Conservation (phyloP, 768 basidiomycete genomes). For the Tylopilus sp. region DNA sequence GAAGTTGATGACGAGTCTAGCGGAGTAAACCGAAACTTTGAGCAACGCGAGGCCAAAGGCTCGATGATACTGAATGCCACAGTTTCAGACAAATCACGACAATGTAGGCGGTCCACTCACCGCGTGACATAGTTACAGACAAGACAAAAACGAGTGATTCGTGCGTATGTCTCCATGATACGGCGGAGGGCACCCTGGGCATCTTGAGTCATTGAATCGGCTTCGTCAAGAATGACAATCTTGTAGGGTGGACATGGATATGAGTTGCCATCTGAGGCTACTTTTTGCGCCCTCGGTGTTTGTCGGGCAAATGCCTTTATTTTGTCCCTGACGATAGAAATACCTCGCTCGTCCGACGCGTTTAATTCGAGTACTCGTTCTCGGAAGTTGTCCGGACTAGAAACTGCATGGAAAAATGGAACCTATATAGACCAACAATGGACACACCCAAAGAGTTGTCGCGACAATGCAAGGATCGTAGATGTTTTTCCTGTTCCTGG, state of each 20-base stretch:
- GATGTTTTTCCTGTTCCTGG: slow-evolving; percentile 99
- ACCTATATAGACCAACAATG: neutral
- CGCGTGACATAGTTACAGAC: slow-evolving; percentile 99
- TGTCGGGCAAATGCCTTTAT: slow-evolving; percentile 97
- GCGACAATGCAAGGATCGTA: slow-evolving; percentile 89
- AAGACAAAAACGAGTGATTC: slow-evolving; percentile 95
- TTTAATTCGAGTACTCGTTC: slow-evolving; percentile 95
- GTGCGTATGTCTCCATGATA: slow-evolving; percentile 99
- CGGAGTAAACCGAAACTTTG: slow-evolving; percentile 97
- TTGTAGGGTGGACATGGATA: slow-evolving; percentile 99
- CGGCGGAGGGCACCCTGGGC: slow-evolving; percentile 94
- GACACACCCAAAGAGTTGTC: slow-evolving; percentile 90
- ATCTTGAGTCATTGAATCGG: slow-evolving; percentile 99
- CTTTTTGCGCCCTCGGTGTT: slow-evolving; percentile 75
- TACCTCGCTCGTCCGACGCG: slow-evolving; percentile 98
- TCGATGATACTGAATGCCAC: slow-evolving; percentile 80
- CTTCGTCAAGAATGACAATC: slow-evolving; percentile 97
- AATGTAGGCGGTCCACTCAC: slow-evolving; percentile 40
- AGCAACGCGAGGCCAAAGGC: slow-evolving; percentile 96
- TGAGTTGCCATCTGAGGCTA: slow-evolving; percentile 70
- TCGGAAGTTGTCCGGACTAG: slow-evolving; percentile 90
- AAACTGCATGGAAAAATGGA: neutral
- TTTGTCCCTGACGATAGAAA: slow-evolving; percentile 95
- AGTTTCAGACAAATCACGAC: slow-evolving; percentile 1
- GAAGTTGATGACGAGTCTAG: slow-evolving; percentile 77